Conservation (phyloP, 345 rosid species). For the Psidium friedrichsthalianum region DNA sequence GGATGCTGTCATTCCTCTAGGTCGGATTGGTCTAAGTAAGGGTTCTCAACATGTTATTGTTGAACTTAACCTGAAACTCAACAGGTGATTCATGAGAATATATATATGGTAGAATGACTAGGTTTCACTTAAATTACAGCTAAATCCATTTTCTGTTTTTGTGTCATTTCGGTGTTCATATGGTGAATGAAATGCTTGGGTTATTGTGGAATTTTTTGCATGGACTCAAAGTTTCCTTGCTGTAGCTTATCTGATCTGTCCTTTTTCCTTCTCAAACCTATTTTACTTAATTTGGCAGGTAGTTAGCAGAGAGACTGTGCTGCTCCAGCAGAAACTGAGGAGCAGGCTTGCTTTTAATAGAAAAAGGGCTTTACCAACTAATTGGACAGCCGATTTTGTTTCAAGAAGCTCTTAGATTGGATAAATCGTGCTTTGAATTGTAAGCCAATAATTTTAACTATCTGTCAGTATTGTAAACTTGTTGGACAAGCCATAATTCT, state of each 20-base stretch:
- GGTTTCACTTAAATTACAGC: background rate
- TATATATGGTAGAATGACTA: background rate
- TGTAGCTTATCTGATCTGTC: background rate
- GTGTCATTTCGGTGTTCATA: background rate
- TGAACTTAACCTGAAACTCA: background rate
- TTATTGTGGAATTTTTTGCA: background rate
- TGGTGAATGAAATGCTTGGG: background rate
- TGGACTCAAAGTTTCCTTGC: background rate
- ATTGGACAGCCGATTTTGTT: background rate
- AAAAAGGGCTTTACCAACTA: background rate
- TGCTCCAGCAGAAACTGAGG: background rate
- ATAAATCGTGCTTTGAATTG: background rate
- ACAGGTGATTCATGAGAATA: background rate
- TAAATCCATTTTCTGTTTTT: background rate
- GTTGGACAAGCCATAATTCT: background rate
- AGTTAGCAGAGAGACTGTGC: background rate
- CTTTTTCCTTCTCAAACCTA: background rate
- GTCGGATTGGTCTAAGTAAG: background rate
- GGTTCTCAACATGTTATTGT: background rate
- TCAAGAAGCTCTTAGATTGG: background rate
- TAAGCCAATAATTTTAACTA: background rate
- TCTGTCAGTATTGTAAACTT: background rate
- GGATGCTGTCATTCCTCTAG: background rate
- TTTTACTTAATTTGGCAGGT: background rate
- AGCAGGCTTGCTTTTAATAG: background rate